Percentiles rank a stretch among this genome's conserved stretches.
Evolutionary conservation across 2,329 filamentous ascomycete species (phyloP).

Genomic region (Clarireedia sp.): DNA sequence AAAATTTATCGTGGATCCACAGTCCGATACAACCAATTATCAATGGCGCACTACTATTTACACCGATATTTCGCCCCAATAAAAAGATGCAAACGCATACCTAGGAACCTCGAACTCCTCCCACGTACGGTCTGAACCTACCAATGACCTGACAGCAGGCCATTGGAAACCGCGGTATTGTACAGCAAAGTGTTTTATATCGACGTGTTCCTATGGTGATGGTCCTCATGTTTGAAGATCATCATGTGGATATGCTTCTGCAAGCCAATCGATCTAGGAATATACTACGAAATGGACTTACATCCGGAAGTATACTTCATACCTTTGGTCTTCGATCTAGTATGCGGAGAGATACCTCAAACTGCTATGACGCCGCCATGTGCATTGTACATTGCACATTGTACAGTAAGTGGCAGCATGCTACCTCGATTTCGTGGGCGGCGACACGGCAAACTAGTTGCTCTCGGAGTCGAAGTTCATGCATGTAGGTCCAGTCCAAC

Average conservation of each 20-base stretch:
- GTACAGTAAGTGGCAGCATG: too few relatives aligned
- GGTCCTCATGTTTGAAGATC: slow-evolving; percentile 1
- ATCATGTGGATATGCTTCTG: slow-evolving; percentile 3
- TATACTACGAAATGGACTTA: neutral
- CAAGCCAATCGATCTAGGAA: neutral
- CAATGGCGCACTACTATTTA: slow-evolving; percentile 3
- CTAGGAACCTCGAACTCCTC: slow-evolving; percentile 3
- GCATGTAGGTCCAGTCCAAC: slow-evolving; percentile 2
- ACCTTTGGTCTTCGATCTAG: neutral
- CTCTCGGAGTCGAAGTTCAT: slow-evolving; percentile 6
- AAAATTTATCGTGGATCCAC: slow-evolving; percentile 7
- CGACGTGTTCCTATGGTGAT: slow-evolving; percentile 9
- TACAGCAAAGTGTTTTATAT: slow-evolving; percentile 7
- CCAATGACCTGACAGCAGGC: neutral
- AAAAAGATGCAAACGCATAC: slow-evolving; percentile 11
- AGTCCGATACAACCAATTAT: neutral
- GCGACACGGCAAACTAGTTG: neutral
- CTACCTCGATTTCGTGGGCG: neutral
- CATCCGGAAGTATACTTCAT: neutral
- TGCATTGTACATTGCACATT: neutral
- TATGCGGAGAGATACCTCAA: neutral
- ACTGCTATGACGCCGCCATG: neutral
- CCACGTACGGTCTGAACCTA: neutral
- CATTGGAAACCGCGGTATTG: neutral
- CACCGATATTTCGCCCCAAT: slow-evolving; percentile 12